Conservation (phyloP, 257 asterid genomes). For the Salvia hispanica region DNA sequence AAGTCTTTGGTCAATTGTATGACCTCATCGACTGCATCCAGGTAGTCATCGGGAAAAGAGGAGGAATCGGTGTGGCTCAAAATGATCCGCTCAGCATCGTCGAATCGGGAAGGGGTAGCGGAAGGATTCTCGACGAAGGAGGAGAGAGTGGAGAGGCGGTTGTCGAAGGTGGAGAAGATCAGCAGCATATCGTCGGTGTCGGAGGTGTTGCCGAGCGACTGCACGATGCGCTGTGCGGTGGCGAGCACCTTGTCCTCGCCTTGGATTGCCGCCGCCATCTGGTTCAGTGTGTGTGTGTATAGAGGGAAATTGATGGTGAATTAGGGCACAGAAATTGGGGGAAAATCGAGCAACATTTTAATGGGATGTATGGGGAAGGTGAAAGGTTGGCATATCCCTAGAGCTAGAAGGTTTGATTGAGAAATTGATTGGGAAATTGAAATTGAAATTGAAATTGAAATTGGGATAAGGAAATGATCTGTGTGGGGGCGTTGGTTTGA, state of each 20-base stretch:
- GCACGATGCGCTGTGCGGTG: constrained; percentile 92
- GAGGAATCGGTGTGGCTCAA: constrained; percentile 40
- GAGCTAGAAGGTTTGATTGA: constrained; percentile 9
- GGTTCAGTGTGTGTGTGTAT: not conserved
- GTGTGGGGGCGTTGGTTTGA: too few relatives aligned
- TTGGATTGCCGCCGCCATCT: constrained; percentile 67
- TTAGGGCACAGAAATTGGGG: constrained; percentile 42
- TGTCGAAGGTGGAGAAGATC: not conserved
- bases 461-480: not conserved
- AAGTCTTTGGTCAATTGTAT: constrained; percentile 69
- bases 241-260: constrained; percentile 84
- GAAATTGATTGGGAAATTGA: constrained; percentile 22
- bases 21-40: constrained; percentile 74
- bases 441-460: constrained; percentile 8
- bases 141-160: too few relatives aligned
- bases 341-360: constrained; percentile 12
- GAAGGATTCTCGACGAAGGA: too few relatives aligned
- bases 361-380: constrained; percentile 10
- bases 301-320: not conserved
- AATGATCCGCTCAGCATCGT: too few relatives aligned
- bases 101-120: too few relatives aligned
- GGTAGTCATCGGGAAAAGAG: constrained; percentile 48
- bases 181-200: constrained; percentile 73
- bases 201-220: constrained; percentile 68
- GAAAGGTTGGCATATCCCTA: constrained; percentile 17